Conservation (phyloP, 78 protist genomes). For the Chrysochromulina parva region DNA sequence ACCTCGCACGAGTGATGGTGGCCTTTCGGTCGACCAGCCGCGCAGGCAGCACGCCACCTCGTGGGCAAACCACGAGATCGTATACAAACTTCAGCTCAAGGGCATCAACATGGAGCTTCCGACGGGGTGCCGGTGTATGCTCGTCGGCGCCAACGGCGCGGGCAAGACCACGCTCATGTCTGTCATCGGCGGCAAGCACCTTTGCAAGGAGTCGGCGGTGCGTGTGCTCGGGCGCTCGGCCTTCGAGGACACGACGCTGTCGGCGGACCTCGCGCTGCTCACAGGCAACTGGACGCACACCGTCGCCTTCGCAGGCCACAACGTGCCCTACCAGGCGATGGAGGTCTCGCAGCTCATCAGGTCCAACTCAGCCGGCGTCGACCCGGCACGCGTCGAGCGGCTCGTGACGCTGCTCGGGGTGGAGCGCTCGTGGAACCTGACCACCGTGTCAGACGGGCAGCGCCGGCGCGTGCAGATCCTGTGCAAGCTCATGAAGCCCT, state of each 20-base stretch:
- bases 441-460: slow-evolving; percentile 61
- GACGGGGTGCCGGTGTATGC: slow-evolving; percentile 33
- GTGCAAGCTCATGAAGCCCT: slow-evolving; percentile 36
- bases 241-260: not conserved
- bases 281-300: slow-evolving; percentile 37
- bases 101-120: not conserved
- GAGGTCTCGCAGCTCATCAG: not conserved
- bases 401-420: slow-evolving; percentile 53
- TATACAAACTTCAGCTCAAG: not conserved
- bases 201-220: not conserved
- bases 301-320: slow-evolving; percentile 3
- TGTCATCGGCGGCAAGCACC: slow-evolving; percentile 14
- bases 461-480: slow-evolving; percentile 63
- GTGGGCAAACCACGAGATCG: not conserved
- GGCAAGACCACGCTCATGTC: slow-evolving; percentile 40
- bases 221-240: slow-evolving; percentile 15
- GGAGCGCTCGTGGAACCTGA: not conserved
- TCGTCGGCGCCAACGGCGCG: slow-evolving; percentile 68
- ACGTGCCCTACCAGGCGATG: slow-evolving; percentile 25
- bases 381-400: not conserved
- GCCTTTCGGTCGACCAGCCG: not conserved
- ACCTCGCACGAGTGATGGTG: not conserved
- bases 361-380: not conserved
- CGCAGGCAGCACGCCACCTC: not conserved
- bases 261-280: slow-evolving; percentile 6